Evolutionary conservation across 1,139 yeast species (phyloP), one percentile per base, ranked within the genome.

Genomic region (Candida tetrigidarum): DNA sequence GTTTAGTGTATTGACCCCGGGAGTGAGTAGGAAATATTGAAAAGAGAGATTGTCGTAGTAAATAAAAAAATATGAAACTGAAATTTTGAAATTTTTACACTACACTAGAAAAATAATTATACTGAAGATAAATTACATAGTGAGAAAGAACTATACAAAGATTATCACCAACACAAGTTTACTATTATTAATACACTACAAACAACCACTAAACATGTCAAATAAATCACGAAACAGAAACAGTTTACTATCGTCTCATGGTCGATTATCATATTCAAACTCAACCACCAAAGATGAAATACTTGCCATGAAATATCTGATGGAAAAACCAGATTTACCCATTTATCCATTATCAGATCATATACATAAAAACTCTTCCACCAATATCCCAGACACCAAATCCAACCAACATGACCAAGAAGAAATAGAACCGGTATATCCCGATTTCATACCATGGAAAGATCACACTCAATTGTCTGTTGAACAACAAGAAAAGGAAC

Each of bases 381-480:
- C 20, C 20, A 28, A 19, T 32, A 14, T 9, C 6, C 15, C 33
- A 3, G 36, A 34, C n/a, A 16, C 9, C 14, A 34, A 29, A 16
- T n/a, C 14, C 12, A 30, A 29, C n/a, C 20, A 10, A 15, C 20
- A 10, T n/a, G n/a, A n/a, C 6, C 27, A 29, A 18, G 30, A 38
- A 23, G 23, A 34, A 14, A 8, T 12, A 5, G 53, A 48, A 7
- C 44, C 47, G 14, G 66, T 77, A 2, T 86, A 78, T 56, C 97
- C 97, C 0, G 97, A 90, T 64, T 89, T 83, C 60, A 71, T 71
- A 46, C 89, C 95, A 0, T 90, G 96, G 96, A 69, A 72, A 43
- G 92, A 86, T 55, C 77, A 78, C 9, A 58, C 77, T 4, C 76
- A 74, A 32, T 81, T 85, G 44, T 67, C 75, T 0, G 68, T 52